Evolutionary conservation across 495 filamentous ascomycete genomes (phyloP).

Genomic region (Xylaria scruposa): DNA sequence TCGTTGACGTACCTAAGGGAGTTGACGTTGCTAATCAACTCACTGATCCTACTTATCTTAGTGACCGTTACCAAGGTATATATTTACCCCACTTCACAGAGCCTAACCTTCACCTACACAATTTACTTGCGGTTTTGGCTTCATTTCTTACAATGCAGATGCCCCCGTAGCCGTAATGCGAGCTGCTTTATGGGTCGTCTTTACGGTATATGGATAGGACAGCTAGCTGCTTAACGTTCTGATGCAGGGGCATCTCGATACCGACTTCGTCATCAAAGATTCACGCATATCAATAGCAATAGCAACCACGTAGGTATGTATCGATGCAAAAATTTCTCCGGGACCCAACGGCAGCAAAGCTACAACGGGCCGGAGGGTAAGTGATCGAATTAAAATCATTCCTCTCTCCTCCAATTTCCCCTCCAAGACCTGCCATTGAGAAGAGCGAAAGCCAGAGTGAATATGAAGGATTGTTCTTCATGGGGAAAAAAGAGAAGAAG

Average conservation of each 20-base stretch:
- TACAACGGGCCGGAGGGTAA: slow-evolving; percentile 58
- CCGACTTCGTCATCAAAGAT: background rate
- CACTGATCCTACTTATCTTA: no score
- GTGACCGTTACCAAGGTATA: no score
- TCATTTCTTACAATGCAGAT: background rate
- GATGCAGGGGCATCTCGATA: background rate
- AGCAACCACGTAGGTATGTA: no score
- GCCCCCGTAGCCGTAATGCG: background rate
- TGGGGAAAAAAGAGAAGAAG: slow-evolving; percentile 52
- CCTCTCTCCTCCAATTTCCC: slow-evolving; percentile 79
- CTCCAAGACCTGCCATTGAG: slow-evolving; percentile 68
- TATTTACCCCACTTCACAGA: no score
- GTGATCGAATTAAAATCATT: slow-evolving; percentile 48
- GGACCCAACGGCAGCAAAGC: slow-evolving; percentile 45
- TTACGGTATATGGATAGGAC: no score
- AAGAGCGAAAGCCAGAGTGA: slow-evolving; percentile 74
- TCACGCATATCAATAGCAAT: background rate
- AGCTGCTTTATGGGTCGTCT: background rate
- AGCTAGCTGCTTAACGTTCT: background rate
- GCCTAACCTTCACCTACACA: background rate
- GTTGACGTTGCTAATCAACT: background rate
- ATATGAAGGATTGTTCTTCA: slow-evolving; percentile 75
- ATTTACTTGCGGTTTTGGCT: background rate
- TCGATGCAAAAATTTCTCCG: slow-evolving; percentile 55
- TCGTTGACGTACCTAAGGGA: background rate